A percentile compares a stretch with the other conserved stretches of the same genome.
These are phyloP conservation scores for Aspergillus piperis DNA, from an alignment of 2,329 filamentous ascomycete species.

Conservation along the genomic window DNA sequence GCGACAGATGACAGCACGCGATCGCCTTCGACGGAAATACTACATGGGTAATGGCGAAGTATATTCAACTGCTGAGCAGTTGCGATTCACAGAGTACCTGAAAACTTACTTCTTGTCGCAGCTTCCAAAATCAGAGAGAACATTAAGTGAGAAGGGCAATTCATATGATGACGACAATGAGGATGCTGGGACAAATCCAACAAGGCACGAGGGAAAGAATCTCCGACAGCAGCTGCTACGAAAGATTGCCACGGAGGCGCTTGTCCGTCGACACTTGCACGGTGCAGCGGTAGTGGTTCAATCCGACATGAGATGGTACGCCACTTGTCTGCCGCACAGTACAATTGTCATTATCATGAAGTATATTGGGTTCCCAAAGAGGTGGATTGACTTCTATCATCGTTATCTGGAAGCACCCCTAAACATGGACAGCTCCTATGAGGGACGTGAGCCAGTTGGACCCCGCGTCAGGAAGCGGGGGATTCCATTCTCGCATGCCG, in stretches of 20 bases:
- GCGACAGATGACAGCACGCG: conserved; percentile 19
- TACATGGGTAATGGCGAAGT: conserved; percentile 17
- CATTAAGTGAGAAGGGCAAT: conserved; percentile 26
- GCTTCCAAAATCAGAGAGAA: conserved; percentile 29
- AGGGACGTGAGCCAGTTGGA: conserved; percentile 24
- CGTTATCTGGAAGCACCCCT: conserved; percentile 50
- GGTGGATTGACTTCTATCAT: conserved; percentile 49
- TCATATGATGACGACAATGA: conserved; percentile 30
- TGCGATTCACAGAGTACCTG: conserved; percentile 27
- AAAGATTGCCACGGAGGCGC: conserved; percentile 42
- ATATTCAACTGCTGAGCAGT: neutral
- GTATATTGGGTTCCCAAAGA: conserved; percentile 48
- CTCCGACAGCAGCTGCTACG: conserved; percentile 45
- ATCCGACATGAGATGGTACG: conserved; percentile 49
- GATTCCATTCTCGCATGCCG: conserved; percentile 49
- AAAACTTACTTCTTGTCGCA: conserved; percentile 38
- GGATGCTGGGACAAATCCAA: conserved; percentile 14
- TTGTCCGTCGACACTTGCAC: conserved; percentile 37
- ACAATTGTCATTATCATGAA: conserved; percentile 47
- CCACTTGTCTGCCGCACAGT: conserved; percentile 47
- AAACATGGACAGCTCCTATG: conserved; percentile 41
- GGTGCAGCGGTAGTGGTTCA: conserved; percentile 43
- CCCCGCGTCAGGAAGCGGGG: conserved; percentile 47
- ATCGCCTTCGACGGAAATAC: conserved; percentile 29
- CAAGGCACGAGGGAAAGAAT: conserved; percentile 17